A percentile compares a stretch with the other conserved stretches of the same genome.
Evolutionary conservation across 2,329 filamentous ascomycete species (phyloP).

Genomic region (Periconia sp.): DNA sequence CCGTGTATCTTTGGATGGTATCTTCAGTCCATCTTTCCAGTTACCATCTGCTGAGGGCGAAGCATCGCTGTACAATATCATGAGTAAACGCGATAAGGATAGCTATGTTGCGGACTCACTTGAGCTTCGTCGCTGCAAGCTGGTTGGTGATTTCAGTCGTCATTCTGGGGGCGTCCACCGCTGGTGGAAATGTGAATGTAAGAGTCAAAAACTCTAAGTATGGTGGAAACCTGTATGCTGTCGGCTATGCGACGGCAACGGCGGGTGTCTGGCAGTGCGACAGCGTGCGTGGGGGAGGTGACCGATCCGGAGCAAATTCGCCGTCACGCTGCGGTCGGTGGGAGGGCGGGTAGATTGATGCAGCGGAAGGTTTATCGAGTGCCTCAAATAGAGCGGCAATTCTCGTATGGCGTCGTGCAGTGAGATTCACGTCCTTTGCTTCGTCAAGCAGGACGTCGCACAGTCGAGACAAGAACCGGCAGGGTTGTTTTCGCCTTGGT

Average conservation of each 20-base stretch:
- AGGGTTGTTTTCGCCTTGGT: conserved; percentile 2
- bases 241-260: conserved; percentile 19
- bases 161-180: conserved; percentile 47
- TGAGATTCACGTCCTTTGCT: conserved; percentile 4
- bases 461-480: conserved; percentile 10
- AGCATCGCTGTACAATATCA: conserved; percentile 50
- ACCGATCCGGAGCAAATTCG: conserved; percentile 17
- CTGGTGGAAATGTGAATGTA: conserved; percentile 22
- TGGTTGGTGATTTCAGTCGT: conserved; percentile 61
- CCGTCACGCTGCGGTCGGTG: conserved; percentile 18
- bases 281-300: conserved; percentile 23
- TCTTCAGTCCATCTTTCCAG: conserved; percentile 76
- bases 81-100: conserved; percentile 13
- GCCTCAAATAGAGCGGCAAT: conserved; percentile 22
- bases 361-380: conserved; percentile 9
- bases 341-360: conserved; percentile 16
- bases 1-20: conserved; percentile 76
- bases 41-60: conserved; percentile 61
- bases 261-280: conserved; percentile 25
- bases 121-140: conserved; percentile 61
- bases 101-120: conserved; percentile 37
- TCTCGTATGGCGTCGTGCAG: conserved; percentile 8
- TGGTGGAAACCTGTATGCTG: conserved; percentile 11
- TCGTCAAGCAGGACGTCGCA: conserved; percentile 6
- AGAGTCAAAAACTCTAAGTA: conserved; percentile 17